Base-by-base conservation (phyloP, 768 basidiomycete species). In the Leccinum sublutescens region DNA sequence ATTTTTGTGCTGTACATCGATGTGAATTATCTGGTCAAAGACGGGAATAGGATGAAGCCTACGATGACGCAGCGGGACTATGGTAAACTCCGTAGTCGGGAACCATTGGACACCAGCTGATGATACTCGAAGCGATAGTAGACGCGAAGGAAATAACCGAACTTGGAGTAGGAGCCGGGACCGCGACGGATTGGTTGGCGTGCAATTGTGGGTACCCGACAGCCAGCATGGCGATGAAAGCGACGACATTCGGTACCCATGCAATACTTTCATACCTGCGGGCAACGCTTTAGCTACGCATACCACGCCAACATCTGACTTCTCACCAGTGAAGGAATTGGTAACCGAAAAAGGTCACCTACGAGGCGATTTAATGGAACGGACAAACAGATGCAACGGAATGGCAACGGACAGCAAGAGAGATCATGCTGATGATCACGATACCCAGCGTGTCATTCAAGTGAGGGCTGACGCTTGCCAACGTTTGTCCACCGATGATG, bases 201-300 rank as follows among this genome's bases (percentile, higher is more conserved):
- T 72, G 74, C 21, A 94, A 72, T 59, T 91, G 80, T 53, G 88
- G 86, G 1, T 86, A 91, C 0, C 89, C 85, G 19, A 89, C 73
- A 1, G 85, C 89, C 1, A 89, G 69, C 34, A 84, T 84, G 50
- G 88, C 78, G 31, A 91, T 69, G 69, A 86, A 92, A 7, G 85
- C 80, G 51, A 93, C 70, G 15, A 89, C 67, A 23, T 87, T 81
- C 0, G 92, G 92, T n/a, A 93, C 74, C 91, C 91, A 93, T 0
- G 85, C 82, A 5, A 88, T 55, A 11, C 83, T 80, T 68, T 91
- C 91, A 64, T 89, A 93, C 87, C 89, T 78, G 76, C 52, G 19
- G 10, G 10, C 54, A 50, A 50, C 54, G 47, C 11, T 53, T 54
- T n/a, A 56, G 43, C 25, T 23, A 19, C 27, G n/a, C 19, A n/a